Conservation (phyloP, 1,284 basidiomycete genomes). For the Malassezia yamatoensis region DNA sequence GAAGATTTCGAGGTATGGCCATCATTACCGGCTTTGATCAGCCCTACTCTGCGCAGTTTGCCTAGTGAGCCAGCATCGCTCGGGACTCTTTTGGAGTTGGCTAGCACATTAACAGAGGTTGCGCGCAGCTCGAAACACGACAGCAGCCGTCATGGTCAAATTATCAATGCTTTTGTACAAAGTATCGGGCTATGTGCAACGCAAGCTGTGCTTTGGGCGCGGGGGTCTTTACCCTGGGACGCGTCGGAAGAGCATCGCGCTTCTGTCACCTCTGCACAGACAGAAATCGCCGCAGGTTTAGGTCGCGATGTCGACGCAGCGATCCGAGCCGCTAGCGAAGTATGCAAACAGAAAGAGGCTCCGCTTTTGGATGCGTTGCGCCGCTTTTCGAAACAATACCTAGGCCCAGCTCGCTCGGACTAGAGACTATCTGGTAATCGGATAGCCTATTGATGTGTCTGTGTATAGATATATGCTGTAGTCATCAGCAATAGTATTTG, state of each 20-base stretch:
- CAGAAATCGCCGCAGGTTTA: constrained; percentile 14
- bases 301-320: constrained; percentile 16
- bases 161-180: constrained; percentile 6
- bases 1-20: constrained; percentile 64
- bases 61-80: constrained; percentile 30
- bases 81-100: constrained; percentile 35
- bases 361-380: constrained; percentile 5
- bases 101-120: background rate
- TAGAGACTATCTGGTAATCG: background rate
- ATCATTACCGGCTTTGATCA: constrained; percentile 50
- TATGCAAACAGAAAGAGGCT: background rate
- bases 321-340: constrained; percentile 6
- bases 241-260: background rate
- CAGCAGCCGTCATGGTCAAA: background rate
- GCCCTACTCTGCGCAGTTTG: constrained; percentile 27
- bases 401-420: background rate
- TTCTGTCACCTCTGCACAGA: constrained; percentile 1
- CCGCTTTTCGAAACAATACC: background rate
- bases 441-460: no score
- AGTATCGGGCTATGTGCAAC: constrained; percentile 12
- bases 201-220: constrained; percentile 14
- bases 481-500: no score
- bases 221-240: background rate
- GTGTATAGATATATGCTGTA: no score
- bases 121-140: background rate